phyloP scores from a whole-genome alignment of 75 land plant species.

The Selaginella tamariscina region DNA sequence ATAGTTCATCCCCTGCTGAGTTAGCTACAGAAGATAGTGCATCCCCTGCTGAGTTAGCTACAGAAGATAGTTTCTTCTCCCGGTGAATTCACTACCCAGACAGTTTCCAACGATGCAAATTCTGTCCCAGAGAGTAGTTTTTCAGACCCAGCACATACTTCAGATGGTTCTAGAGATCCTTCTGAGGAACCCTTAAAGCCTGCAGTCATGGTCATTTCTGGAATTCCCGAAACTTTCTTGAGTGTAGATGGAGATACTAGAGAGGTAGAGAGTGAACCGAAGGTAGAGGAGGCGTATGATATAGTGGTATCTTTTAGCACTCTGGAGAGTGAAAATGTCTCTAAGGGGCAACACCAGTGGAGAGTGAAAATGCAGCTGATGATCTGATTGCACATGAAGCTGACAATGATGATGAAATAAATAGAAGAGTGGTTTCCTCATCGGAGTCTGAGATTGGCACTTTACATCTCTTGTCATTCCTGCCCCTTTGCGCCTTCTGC shows the following conservation, averaged over 20 bases:
- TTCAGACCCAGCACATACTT: no score
- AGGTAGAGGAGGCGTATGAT: background rate
- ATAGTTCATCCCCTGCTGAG: no score
- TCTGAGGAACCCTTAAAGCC: background rate
- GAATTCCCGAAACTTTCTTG: background rate
- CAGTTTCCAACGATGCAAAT: no score
- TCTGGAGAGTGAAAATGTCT: background rate
- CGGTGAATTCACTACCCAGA: no score
- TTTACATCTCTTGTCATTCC: constrained; percentile 4
- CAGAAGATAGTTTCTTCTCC: no score
- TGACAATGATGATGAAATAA: background rate
- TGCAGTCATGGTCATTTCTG: background rate
- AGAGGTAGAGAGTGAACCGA: background rate
- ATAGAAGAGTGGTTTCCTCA: background rate
- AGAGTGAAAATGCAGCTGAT: constrained; percentile 3
- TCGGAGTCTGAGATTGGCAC: background rate
- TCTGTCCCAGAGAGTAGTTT: no score
- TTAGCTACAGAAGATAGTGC: no score
- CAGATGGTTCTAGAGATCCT: background rate
- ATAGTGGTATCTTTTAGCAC: background rate
- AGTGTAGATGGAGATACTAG: background rate
- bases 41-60: no score
- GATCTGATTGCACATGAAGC: background rate
- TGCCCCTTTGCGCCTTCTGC: constrained; percentile 31
- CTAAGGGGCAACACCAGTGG: background rate